phyloP scores from a whole-genome alignment of 306 rosid species.

The Rosa lucieae region DNA sequence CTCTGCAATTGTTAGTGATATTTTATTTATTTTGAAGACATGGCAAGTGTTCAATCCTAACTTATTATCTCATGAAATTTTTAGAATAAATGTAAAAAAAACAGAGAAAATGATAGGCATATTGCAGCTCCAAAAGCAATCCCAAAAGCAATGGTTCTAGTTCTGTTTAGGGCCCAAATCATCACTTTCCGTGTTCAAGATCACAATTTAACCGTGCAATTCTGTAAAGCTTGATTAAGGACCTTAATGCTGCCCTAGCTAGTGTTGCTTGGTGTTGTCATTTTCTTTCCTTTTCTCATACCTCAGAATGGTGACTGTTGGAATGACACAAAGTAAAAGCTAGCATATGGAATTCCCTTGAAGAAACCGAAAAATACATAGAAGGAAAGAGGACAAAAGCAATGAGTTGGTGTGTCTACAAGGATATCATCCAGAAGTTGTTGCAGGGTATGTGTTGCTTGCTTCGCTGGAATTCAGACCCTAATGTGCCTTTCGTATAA shows the following conservation, averaged over 20 bases:
- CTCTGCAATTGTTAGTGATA: no score
- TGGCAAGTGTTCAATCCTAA: no score
- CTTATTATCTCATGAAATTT: no score
- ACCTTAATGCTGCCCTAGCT: not conserved
- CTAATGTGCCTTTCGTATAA: not conserved
- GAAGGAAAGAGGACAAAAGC: not conserved
- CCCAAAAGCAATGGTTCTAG: conserved; percentile 14
- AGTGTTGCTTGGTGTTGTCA: not conserved
- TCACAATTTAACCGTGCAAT: not conserved
- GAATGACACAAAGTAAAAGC: conserved; percentile 13
- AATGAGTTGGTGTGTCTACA: conserved; percentile 8
- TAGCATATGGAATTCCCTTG: not conserved
- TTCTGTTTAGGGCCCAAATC: conserved; percentile 9
- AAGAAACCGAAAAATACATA: not conserved
- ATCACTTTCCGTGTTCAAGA: conserved; percentile 9
- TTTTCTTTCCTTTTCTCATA: conserved; percentile 2
- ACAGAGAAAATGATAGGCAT: not conserved
- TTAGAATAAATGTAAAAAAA: no score
- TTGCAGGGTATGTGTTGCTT: conserved; percentile 17
- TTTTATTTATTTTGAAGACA: no score
- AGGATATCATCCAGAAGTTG: conserved; percentile 1
- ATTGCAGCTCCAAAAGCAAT: not conserved
- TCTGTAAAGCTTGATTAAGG: conserved; percentile 4
- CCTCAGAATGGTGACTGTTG: not conserved
- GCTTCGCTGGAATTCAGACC: conserved; percentile 8